A percentile compares a stretch with the other conserved stretches of the same genome.
Conservation (phyloP, 2,329 filamentous ascomycete species). For the Fusarium oligoseptatum region DNA sequence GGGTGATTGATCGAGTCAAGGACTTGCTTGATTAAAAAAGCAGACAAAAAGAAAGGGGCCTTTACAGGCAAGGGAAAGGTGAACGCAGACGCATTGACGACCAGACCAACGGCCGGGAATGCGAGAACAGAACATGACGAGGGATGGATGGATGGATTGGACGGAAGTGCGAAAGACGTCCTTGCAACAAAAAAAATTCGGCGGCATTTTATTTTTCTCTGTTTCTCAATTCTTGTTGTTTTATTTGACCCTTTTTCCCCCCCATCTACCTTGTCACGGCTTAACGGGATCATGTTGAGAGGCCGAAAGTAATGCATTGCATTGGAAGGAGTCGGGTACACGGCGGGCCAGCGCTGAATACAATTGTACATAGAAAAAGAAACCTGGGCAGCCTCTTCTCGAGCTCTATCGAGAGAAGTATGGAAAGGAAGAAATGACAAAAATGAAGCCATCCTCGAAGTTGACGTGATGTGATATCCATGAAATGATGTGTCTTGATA, state of each 20-base stretch:
- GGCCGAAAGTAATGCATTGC: conserved; percentile 47
- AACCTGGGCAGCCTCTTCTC: conserved; percentile 38
- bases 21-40: neutral
- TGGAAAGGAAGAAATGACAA: conserved; percentile 29
- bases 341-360: conserved; percentile 45
- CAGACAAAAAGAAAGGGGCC: neutral
- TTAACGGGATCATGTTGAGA: conserved; percentile 35
- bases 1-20: neutral
- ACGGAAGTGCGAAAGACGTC: conserved; percentile 24
- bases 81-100: neutral
- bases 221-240: conserved; percentile 14
- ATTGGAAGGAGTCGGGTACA: conserved; percentile 47
- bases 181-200: conserved; percentile 26
- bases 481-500: neutral
- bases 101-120: neutral
- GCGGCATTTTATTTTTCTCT: conserved; percentile 33
- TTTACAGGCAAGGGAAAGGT: neutral
- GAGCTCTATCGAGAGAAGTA: conserved; percentile 20
- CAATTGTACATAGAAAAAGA: conserved; percentile 46
- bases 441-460: conserved; percentile 11
- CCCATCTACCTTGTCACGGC: conserved; percentile 7
- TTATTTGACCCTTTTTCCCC: conserved; percentile 9
- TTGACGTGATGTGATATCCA: neutral
- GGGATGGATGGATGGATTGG: conserved; percentile 14
- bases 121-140: conserved; percentile 32